Base-by-base conservation (phyloP, 2,329 filamentous ascomycete species). In the Aureobasidium vineae region DNA sequence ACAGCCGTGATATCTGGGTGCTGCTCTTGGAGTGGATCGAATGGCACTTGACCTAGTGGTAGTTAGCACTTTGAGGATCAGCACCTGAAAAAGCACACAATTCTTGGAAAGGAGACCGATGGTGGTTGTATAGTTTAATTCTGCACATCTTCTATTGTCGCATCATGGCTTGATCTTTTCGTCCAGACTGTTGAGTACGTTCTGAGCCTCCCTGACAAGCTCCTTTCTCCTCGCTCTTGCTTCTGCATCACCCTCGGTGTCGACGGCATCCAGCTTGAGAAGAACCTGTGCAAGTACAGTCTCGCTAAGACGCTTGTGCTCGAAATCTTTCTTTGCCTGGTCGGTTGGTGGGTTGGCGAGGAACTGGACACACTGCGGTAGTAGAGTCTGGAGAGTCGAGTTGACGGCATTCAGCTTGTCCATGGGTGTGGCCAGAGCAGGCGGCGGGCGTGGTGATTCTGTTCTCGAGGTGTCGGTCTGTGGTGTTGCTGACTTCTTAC, bases 211-310 rank as follows among this genome's bases (percentile, higher is more conserved):
- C 72, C 82, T 85, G n/a, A 94, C 89, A 60, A 93, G 77, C 67
- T 88, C 88, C 79, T 90, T 93, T 73, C 91, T 81, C 75, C 81
- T 85, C 15, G 82, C 78, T 69, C 90, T 82, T 31, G 89, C 86
- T 15, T 88, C 86, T 11, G 80, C 75, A 70, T 90, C 86, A 5
- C 89, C 90, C 56, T 89, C 88, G 0, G 88, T 88, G 71, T 94
- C 90, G 2, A 94, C 86, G 26, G 84, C 87, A 74, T 95, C 91
- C 45, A 92, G 77, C 78, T 93, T 94, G 70, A 95, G 78, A 43
- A 94, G 73, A 2, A 92, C 86, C 71, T 92, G 89, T 69, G 88
- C 86, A 81, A 95, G 81, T 45, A 92, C 84, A 5, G 88, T 90
- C 80, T 95, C 91, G 4, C 86, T 88, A 21, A 95, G 76, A 74